Percentiles rank a stretch among this genome's conserved stretches.
Conservation (phyloP, 73 alveolate genomes). For the Paramecium caudatum region DNA sequence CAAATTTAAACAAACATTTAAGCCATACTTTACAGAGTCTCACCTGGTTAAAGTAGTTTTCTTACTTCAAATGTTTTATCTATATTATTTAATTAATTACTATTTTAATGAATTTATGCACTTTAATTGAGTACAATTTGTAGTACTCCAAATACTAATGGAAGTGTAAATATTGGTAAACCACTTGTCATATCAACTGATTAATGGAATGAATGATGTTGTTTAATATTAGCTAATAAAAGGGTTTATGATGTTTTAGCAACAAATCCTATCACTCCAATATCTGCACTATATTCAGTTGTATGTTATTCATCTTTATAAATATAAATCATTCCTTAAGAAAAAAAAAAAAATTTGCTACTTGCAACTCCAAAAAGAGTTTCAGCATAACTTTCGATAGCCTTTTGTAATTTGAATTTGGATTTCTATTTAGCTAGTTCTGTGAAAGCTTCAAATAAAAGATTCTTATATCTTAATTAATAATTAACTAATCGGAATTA, state of each 20-base stretch:
- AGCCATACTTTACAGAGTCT: slow-evolving; percentile 46
- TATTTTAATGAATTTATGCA: slow-evolving; percentile 9
- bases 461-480: slow-evolving; percentile 59
- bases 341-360: background rate
- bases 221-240: background rate
- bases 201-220: slow-evolving; percentile 45
- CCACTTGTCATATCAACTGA: slow-evolving; percentile 23
- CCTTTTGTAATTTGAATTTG: slow-evolving; percentile 1
- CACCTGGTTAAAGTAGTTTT: slow-evolving; percentile 8
- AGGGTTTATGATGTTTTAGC: background rate
- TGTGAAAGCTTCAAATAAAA: slow-evolving; percentile 42
- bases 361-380: slow-evolving; percentile 54
- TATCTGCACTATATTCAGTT: slow-evolving; percentile 13
- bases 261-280: slow-evolving; percentile 50
- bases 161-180: slow-evolving; percentile 54
- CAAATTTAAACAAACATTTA: slow-evolving; percentile 32
- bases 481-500: slow-evolving; percentile 5
- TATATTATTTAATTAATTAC: slow-evolving; percentile 21
- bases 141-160: slow-evolving; percentile 17
- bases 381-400: slow-evolving; percentile 37
- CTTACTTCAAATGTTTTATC: slow-evolving; percentile 37
- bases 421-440: slow-evolving; percentile 8
- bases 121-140: slow-evolving; percentile 49
- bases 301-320: background rate
- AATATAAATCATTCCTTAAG: background rate